Percentiles rank a stretch among this genome's conserved stretches.
Evolutionary conservation across 108 stramenopile species (phyloP).

Genomic region (Cyclotella kingstonii): DNA sequence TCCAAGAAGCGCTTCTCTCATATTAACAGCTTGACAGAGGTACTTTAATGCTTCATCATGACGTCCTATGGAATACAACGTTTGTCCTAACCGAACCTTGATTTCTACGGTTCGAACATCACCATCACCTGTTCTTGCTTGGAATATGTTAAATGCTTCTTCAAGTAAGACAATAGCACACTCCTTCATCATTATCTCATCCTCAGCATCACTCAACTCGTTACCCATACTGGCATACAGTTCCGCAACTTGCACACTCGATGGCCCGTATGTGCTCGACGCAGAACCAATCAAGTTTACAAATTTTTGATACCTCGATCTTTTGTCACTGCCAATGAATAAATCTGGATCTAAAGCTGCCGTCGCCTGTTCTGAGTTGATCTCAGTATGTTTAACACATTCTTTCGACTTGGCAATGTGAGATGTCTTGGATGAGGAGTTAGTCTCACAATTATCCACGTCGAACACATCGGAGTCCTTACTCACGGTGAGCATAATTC

Average conservation of each 20-base stretch:
- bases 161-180: constrained; percentile 23
- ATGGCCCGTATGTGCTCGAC: constrained; percentile 16
- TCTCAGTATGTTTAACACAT: background rate
- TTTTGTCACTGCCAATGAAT: constrained; percentile 9
- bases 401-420: too few relatives aligned
- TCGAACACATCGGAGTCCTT: constrained; percentile 10
- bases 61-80: constrained; percentile 21
- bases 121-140: constrained; percentile 33
- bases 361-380: constrained; percentile 3
- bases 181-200: constrained; percentile 14
- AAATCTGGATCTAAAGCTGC: background rate
- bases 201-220: constrained; percentile 5
- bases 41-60: constrained; percentile 43
- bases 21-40: constrained; percentile 50
- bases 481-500: background rate
- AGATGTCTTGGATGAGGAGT: too few relatives aligned
- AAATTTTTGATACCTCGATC: constrained; percentile 21
- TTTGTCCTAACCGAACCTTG: constrained; percentile 26
- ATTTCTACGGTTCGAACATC: constrained; percentile 29
- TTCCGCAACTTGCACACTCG: constrained; percentile 32
- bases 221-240: constrained; percentile 32
- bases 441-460: too few relatives aligned
- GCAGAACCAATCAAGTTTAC: constrained; percentile 22
- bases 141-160: constrained; percentile 41
- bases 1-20: constrained; percentile 47